Evolutionary conservation across 768 basidiomycete species (phyloP).

Genomic region (Cubamyces lactineus): DNA sequence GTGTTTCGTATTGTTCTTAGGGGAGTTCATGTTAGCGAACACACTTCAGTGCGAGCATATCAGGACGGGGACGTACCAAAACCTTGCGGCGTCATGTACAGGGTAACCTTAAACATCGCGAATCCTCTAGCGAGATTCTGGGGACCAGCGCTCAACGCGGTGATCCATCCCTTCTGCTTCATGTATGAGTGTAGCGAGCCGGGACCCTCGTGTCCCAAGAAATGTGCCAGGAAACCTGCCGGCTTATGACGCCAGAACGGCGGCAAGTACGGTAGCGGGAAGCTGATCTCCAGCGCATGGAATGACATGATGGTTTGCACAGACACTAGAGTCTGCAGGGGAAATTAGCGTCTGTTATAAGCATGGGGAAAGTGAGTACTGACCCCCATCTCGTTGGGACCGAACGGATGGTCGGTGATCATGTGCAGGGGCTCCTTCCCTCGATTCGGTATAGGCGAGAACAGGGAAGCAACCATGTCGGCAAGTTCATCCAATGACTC

Average conservation of each 20-base stretch:
- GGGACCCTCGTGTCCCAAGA: slow-evolving; percentile 90
- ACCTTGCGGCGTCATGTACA: slow-evolving; percentile 82
- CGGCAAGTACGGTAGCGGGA: slow-evolving; percentile 75
- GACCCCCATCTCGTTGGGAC: slow-evolving; percentile 71
- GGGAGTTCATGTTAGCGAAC: slow-evolving; percentile 5
- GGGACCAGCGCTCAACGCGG: slow-evolving; percentile 67
- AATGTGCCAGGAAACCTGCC: slow-evolving; percentile 71
- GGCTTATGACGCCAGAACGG: slow-evolving; percentile 81
- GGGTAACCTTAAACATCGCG: slow-evolving; percentile 84
- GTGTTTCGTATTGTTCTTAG: slow-evolving; percentile 74
- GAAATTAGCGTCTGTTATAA: slow-evolving; percentile 6
- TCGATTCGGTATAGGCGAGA: slow-evolving; percentile 73
- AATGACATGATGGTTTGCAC: slow-evolving; percentile 90
- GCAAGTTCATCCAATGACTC: slow-evolving; percentile 79
- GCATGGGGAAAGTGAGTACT: slow-evolving; percentile 33
- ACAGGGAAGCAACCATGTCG: slow-evolving; percentile 60
- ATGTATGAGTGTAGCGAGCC: slow-evolving; percentile 91
- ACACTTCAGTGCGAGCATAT: too few relatives aligned
- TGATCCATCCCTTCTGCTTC: slow-evolving; percentile 88
- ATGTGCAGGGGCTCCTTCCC: slow-evolving; percentile 61
- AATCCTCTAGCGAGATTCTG: slow-evolving; percentile 81
- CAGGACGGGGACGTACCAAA: slow-evolving; percentile 59
- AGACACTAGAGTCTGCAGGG: slow-evolving; percentile 70
- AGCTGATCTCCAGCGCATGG: slow-evolving; percentile 81
- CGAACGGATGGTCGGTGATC: slow-evolving; percentile 76